Evolutionary conservation across 2,329 filamentous ascomycete genomes (phyloP), one percentile per base, ranked within the genome.

Genomic region (Phyllosticta citriasiana): DNA sequence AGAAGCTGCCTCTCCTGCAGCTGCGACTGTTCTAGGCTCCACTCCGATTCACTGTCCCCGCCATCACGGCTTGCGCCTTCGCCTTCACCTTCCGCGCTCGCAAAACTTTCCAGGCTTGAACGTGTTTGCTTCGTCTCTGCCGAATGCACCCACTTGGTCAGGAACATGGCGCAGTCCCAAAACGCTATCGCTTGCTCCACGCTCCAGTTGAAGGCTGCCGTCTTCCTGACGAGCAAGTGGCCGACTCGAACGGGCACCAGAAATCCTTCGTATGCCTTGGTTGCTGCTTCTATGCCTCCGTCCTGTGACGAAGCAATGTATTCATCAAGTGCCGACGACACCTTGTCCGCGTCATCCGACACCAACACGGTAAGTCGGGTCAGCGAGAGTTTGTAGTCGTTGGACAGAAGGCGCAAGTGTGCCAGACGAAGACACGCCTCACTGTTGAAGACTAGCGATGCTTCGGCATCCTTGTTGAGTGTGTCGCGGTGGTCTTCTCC

Each of bases 401-500:
- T 66, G n/a, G 67, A 64, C 24, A 71, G 70, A 5, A 69, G 66
- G 7, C 72, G 67, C 16, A 69, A 67, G 61, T 70, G 70, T 16
- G 69, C 70, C 59, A 70, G 72, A 16, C 70, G 68, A 24, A 74
- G 64, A 12, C 73, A 60, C 1, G 70, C 71, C 26, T 71, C 67
- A 57, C 69, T 70, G 55, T 74, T 72, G 65, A 73, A 73, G 59
- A 72, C 63, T 26, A 73, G 63, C 8, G 71, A 70, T 12, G 67
- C 67, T 35, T 72, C 68, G 22, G 68, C 62, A 22, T 67, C 65
- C 30, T 59, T 62, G 62, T 65, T 68, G 4, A 63, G 62, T n/a
- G 63, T 63, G 50, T 58, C 47, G 4, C 61, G 59, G 16, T 61
- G 50, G 19, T 65, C 62, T 24, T 64, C 60, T 10, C 54, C 58